Evolutionary conservation across 441 rosid genomes (phyloP), one percentile per base, ranked within the genome.

Genomic region (Manihot esculenta): DNA sequence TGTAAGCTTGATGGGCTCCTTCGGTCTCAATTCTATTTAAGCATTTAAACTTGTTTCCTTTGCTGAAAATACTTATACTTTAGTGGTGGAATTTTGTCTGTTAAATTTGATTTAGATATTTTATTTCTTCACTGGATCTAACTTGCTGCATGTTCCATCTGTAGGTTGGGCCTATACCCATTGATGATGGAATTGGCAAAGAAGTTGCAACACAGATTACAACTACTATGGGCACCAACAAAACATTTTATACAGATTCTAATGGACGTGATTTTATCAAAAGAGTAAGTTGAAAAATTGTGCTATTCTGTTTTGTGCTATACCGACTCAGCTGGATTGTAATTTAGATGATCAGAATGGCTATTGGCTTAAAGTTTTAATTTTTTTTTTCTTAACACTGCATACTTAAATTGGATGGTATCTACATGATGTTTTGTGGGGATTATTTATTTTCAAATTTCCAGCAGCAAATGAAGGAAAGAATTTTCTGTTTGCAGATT

Each of bases 211-310:
- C 99, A 45, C 94, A 93, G 75, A 85, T 96, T 77, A 85, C 85
- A 59, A 89, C 97, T 42, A 78, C 85, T 62, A 69, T 93, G 86
- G 74, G 80, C 59, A 90, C 84, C 73, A 81, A 88, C 56, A 89
- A 83, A 78, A 96, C 97, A 67, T 96, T 96, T 86, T 96, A 87
- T 82, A 89, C 98, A 26, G 99, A 96, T 77, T 93, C 99, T 26
- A 93, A 87, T 86, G 99, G 98, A 56, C 97, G 99, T 60, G 99
- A 95, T 75, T 93, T 93, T 78, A 87, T 96, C 68, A 86, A 86
- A 87, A 80, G 97, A 92, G 99, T 93, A 83, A 66, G 86, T 73
- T 75, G 59, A 24, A 65, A 67, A 65, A 67, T 21, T 45, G 38
- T 50, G 27, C 24, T 59, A 33, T 30, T 41, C n/a, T 60, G 33